Conservation (phyloP, 441 rosid species). For the Erodium trifolium region DNA sequence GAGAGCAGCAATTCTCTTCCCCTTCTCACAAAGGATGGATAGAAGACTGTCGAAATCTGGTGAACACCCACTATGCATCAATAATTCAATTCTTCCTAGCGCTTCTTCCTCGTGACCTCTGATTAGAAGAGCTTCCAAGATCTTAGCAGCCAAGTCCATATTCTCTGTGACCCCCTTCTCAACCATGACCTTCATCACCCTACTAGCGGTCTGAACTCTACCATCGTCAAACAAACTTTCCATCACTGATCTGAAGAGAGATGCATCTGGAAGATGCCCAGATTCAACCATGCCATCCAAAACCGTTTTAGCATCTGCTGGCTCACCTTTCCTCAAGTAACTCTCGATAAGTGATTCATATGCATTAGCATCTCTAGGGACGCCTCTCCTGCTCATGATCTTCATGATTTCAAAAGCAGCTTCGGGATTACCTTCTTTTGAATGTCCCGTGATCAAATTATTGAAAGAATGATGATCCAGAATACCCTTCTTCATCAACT, state of each 20-base stretch:
- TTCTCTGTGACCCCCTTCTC: conserved; percentile 72
- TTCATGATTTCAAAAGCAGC: conserved; percentile 72
- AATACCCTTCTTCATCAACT: conserved; percentile 81
- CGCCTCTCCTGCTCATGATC: conserved; percentile 77
- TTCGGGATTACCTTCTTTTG: conserved; percentile 78
- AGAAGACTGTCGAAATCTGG: conserved; percentile 57
- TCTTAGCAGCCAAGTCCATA: conserved; percentile 67
- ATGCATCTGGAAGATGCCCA: conserved; percentile 63
- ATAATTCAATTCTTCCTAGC: conserved; percentile 70
- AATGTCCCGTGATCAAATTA: conserved; percentile 67
- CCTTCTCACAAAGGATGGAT: conserved; percentile 59
- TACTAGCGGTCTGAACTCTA: conserved; percentile 89
- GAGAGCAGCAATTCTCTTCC: conserved; percentile 75
- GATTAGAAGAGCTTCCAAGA: conserved; percentile 70
- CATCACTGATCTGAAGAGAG: conserved; percentile 66
- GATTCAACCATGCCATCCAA: conserved; percentile 81
- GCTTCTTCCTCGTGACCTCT: conserved; percentile 96
- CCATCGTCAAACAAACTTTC: conserved; percentile 74
- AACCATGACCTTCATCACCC: conserved; percentile 78
- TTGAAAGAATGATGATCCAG: conserved; percentile 67
- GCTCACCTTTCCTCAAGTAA: conserved; percentile 87
- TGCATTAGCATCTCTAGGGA: conserved; percentile 60
- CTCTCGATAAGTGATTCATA: conserved; percentile 65
- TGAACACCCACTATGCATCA: conserved; percentile 45
- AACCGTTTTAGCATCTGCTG: conserved; percentile 81